Base-by-base conservation (phyloP, 371 early-diverging fungal species). In the Lichtheimia hyalospora region DNA sequence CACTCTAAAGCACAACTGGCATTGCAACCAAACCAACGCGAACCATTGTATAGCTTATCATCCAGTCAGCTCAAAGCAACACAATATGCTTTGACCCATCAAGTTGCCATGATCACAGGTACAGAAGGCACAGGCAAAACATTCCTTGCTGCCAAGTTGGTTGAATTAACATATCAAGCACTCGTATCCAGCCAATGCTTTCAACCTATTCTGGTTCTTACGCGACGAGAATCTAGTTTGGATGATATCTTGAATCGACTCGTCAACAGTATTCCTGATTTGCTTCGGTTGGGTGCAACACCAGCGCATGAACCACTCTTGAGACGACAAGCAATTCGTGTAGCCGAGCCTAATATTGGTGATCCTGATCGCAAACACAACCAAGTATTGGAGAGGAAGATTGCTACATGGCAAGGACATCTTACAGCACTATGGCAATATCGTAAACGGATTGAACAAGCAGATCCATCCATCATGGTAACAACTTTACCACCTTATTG, bases 51-150 rank as follows among this genome's bases (percentile, higher is more conserved):
- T 34, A 50, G 28, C 0, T 16, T 76, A 1, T 79, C 79, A 1
- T 62, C 70, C 0, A 75, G 72, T 34, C 79, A 79, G 16, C 3
- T 74, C 0, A 61, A 57, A 1, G 76, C 79, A 2, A 21, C 72
- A 2, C 62, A 73, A 23, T 60, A 69, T 57, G 74, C 70, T 0
- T n/a, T 79, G 20, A 63, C 62, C 0, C 71, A 79, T 52, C 68
- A 69, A 1, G 57, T 79, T 13, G 62, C 76, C 15, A 62, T 69
- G 0, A 68, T 79, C 13, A 57, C 74, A 0, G 79, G 79, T 0
- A 61, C 64, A 4, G 59, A 74, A 41, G 79, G 79, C 7, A 72
- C 79, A 7, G 79, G 79, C 0, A 79, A 79, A 40, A 76, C 79
- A 0, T 70, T 52, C 54, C 46, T 79, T 39, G 72, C 71, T 0